These are phyloP conservation scores for Mallotus repandus DNA, from an alignment of 441 rosid genomes.

Conservation along the genomic window DNA sequence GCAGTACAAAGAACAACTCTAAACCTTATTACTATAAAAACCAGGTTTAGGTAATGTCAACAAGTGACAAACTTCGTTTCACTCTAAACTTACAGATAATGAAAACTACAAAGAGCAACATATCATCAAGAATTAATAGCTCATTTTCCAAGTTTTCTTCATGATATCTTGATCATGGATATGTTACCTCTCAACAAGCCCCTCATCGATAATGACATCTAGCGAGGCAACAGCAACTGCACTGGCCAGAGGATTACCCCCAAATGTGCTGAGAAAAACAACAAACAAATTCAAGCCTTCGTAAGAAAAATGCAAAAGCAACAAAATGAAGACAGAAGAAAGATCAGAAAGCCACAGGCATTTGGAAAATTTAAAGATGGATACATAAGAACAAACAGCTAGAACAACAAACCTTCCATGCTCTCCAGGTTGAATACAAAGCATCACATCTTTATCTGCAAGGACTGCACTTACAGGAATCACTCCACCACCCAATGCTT, in stretches of 20 bases:
- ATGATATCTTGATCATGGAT: conserved; percentile 13
- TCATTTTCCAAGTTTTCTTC: not conserved
- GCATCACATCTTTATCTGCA: conserved; percentile 86
- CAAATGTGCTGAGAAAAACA: conserved; percentile 68
- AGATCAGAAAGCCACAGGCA: conserved; percentile 6
- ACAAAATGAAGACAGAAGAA: not conserved
- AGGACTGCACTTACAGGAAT: conserved; percentile 96
- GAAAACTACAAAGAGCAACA: not conserved
- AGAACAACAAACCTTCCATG: conserved; percentile 73
- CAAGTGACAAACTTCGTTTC: not conserved
- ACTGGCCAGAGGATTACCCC: conserved; percentile 96
- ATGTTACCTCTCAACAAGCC: conserved; percentile 72
- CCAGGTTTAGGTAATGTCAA: not conserved
- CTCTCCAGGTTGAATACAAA: conserved; percentile 92
- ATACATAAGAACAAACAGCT: not conserved
- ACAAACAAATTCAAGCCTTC: conserved; percentile 25
- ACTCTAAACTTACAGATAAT: not conserved
- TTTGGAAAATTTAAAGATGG: not conserved
- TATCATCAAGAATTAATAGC: not conserved
- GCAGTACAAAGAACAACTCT: not conserved
- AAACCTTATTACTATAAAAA: not conserved
- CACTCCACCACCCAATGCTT: conserved; percentile 97
- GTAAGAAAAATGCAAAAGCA: conserved; percentile 9
- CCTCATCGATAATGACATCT: conserved; percentile 72
- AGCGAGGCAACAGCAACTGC: conserved; percentile 87